Base-by-base conservation (phyloP, 106 monocot genomes). In the Hemerocallis citrina region DNA sequence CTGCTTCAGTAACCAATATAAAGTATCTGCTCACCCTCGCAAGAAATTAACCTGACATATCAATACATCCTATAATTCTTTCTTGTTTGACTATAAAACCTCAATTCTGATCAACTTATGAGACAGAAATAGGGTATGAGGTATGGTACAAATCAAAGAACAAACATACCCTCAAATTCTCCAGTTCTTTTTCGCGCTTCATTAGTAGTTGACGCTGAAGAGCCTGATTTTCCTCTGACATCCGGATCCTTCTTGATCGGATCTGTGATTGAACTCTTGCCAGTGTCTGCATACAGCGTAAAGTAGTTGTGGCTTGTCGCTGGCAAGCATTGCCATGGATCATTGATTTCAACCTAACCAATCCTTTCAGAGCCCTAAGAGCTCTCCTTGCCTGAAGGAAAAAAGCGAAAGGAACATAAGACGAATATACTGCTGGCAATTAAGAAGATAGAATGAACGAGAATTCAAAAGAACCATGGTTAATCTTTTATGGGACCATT, bases 221-320 rank as follows among this genome's bases (percentile, higher is more conserved):
- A 57, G 90, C 81, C 76, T 84, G 90, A 50, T 84, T 90, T 52
- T 96, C 95, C 64, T 96, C 95, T 20, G 67, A 64, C 95, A 96
- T 96, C 49, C 74, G 73, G 14, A 90, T 68, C 55, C 95, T 78
- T 63, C 90, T 81, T 25, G 84, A 74, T 4, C 81, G 84, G 38
- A 96, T 84, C 57, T 96, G 90, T 40, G 86, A 75, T 60, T 96
- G 95, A 50, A 96, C 83, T 65, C 86, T 83, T 0, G 90, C 65
- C 24, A 96, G 67, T 31, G 86, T 96, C 63, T 96, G 86, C 86
- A 96, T 96, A 64, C 83, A 86, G 28, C 76, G 80, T 34, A 96
- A 69, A 40, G 95, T 79, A 42, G 75, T 84, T 32, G 86, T 75
- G 13, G 86, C 76, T 74, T 96, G 95, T 49, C 90, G 83, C 68